phyloP scores from a whole-genome alignment of 2,329 filamentous ascomycete species.

The Diaporthe ilicicola region DNA sequence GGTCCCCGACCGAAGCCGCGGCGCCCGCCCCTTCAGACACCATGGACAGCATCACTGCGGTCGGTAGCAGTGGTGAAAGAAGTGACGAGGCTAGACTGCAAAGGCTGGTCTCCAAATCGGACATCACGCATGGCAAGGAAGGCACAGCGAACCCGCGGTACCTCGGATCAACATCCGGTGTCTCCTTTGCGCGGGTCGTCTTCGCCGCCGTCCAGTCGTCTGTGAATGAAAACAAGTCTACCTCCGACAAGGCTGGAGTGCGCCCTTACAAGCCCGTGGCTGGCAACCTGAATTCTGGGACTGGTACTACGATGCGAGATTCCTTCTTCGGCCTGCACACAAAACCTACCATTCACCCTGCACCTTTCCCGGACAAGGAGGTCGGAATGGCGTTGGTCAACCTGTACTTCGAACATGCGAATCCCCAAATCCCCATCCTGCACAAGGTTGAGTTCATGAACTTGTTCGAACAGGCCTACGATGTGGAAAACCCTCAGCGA shows the following conservation, averaged over 20 bases:
- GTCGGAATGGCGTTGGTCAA: slow-evolving; percentile 77
- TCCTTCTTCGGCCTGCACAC: slow-evolving; percentile 98
- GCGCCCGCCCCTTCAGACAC: slow-evolving; percentile 41
- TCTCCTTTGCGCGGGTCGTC: slow-evolving; percentile 93
- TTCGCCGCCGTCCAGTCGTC: slow-evolving; percentile 89
- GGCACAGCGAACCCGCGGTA: slow-evolving; percentile 80
- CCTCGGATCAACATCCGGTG: slow-evolving; percentile 85
- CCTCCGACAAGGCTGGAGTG: slow-evolving; percentile 71
- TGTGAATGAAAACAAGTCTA: slow-evolving; percentile 70
- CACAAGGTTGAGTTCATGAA: slow-evolving; percentile 90
- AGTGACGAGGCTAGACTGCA: slow-evolving; percentile 67
- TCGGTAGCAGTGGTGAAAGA: slow-evolving; percentile 56
- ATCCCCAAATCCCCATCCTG: slow-evolving; percentile 93
- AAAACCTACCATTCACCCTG: slow-evolving; percentile 85
- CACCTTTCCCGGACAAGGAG: slow-evolving; percentile 81
- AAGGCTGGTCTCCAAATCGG: slow-evolving; percentile 69
- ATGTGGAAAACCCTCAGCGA: slow-evolving; percentile 69
- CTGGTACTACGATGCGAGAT: slow-evolving; percentile 86
- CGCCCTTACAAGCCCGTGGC: slow-evolving; percentile 64
- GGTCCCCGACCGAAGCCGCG: slow-evolving; percentile 46
- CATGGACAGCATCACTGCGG: slow-evolving; percentile 43
- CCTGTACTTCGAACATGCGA: slow-evolving; percentile 95
- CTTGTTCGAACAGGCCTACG: slow-evolving; percentile 84
- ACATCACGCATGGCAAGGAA: slow-evolving; percentile 41
- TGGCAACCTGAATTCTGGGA: slow-evolving; percentile 53